phyloP scores from a whole-genome alignment of 2,329 filamentous ascomycete species.

The Exophiala dermatitidis region DNA sequence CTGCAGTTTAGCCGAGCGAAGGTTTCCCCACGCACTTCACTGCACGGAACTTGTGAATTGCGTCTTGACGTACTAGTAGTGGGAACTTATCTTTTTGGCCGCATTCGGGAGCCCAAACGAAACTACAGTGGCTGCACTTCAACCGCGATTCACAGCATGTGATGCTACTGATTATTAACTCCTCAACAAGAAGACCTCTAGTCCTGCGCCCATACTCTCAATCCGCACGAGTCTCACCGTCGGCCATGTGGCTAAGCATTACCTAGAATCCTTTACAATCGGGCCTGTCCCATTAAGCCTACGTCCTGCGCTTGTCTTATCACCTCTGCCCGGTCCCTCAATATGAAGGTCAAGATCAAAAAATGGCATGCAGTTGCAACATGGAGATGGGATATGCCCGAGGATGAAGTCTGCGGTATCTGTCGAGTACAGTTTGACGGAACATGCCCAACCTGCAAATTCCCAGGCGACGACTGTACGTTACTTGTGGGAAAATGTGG shows the following conservation, averaged over 20 bases:
- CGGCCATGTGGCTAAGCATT: too few relatives aligned
- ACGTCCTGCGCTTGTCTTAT: not conserved
- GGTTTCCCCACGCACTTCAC: not conserved
- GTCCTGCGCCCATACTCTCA: not conserved
- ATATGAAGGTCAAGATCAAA: constrained; percentile 92
- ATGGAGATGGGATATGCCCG: constrained; percentile 96
- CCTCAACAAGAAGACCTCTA: not conserved
- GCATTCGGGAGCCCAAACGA: not conserved
- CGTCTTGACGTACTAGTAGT: not conserved
- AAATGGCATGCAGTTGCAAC: constrained; percentile 91
- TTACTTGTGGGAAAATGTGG: constrained; percentile 91
- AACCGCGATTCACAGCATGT: not conserved
- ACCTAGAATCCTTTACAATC: too few relatives aligned
- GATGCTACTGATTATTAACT: not conserved
- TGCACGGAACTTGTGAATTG: not conserved
- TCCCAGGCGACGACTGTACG: constrained; percentile 90
- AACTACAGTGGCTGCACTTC: not conserved
- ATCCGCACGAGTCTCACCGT: not conserved
- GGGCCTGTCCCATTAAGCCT: too few relatives aligned
- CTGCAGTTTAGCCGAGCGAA: not conserved
- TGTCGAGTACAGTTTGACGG: constrained; percentile 97
- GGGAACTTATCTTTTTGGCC: not conserved
- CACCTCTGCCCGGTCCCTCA: constrained; percentile 9
- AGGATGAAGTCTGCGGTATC: constrained; percentile 97
- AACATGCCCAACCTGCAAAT: constrained; percentile 96